Conservation (phyloP, 768 basidiomycete genomes). For the Tephrocybe sp. region DNA sequence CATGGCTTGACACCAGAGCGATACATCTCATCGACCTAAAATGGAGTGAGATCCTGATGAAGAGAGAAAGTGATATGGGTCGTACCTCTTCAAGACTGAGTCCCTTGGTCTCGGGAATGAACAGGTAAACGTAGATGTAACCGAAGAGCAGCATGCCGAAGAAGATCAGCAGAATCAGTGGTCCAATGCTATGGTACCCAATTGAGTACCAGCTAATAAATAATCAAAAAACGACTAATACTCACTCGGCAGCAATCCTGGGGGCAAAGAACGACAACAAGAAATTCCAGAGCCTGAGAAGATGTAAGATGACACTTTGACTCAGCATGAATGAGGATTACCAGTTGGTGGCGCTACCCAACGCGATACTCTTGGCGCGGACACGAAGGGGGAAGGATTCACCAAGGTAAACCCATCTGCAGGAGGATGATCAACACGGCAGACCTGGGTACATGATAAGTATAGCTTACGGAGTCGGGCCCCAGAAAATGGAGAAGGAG, state of each 20-base stretch:
- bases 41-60: neutral
- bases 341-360: constrained; percentile 59
- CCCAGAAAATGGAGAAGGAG: constrained; percentile 74
- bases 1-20: constrained; percentile 67
- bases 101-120: constrained; percentile 82
- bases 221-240: constrained; percentile 1
- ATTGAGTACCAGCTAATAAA: neutral
- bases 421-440: neutral
- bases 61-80: neutral
- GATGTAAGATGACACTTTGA: neutral
- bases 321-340: constrained; percentile 8
- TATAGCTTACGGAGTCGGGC: constrained; percentile 54
- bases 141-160: constrained; percentile 72
- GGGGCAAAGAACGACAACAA: constrained; percentile 73
- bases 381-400: constrained; percentile 84
- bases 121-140: constrained; percentile 70
- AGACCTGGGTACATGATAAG: neutral
- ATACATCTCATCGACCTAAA: constrained; percentile 73
- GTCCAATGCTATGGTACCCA: constrained; percentile 51
- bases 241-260: constrained; percentile 55
- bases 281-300: constrained; percentile 74
- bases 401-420: constrained; percentile 69
- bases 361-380: constrained; percentile 73
- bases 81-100: constrained; percentile 70
- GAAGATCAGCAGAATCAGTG: constrained; percentile 75